Conservation (phyloP, 352 stramenopile genomes). For the Aphanomyces astaci region DNA sequence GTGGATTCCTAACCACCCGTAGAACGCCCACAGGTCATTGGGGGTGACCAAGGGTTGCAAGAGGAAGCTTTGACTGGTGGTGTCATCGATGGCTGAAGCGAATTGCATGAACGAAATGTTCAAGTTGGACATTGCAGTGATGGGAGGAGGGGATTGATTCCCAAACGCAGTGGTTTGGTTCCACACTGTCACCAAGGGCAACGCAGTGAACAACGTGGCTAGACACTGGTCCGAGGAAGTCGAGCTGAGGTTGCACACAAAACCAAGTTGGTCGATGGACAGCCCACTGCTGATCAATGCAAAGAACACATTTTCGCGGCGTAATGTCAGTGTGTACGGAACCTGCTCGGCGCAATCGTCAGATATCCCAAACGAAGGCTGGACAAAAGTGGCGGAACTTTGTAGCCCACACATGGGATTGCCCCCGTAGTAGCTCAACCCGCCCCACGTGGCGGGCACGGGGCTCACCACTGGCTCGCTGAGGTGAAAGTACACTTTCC, state of each 20-base stretch:
- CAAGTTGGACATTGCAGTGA: neutral
- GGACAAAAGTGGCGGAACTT: neutral
- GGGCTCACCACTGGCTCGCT: neutral
- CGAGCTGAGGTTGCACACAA: neutral
- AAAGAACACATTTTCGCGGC: neutral
- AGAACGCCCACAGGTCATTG: neutral
- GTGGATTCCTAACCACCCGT: neutral
- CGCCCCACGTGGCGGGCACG: neutral
- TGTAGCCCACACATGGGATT: neutral
- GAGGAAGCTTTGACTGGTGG: too few relatives aligned
- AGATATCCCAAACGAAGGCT: constrained; percentile 5
- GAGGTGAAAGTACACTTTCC: neutral
- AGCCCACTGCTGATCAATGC: neutral
- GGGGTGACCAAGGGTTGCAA: neutral
- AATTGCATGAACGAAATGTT: constrained; percentile 19
- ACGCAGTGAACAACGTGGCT: neutral
- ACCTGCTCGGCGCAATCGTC: neutral
- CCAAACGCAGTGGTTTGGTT: neutral
- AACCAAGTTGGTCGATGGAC: neutral
- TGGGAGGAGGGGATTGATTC: neutral
- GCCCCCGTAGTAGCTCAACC: neutral
- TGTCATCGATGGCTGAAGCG: neutral
- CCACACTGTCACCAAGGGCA: neutral
- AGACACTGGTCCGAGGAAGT: neutral
- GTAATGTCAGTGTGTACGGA: neutral